phyloP scores from a whole-genome alignment of 768 basidiomycete genomes.

The Boletus subparvulus region DNA sequence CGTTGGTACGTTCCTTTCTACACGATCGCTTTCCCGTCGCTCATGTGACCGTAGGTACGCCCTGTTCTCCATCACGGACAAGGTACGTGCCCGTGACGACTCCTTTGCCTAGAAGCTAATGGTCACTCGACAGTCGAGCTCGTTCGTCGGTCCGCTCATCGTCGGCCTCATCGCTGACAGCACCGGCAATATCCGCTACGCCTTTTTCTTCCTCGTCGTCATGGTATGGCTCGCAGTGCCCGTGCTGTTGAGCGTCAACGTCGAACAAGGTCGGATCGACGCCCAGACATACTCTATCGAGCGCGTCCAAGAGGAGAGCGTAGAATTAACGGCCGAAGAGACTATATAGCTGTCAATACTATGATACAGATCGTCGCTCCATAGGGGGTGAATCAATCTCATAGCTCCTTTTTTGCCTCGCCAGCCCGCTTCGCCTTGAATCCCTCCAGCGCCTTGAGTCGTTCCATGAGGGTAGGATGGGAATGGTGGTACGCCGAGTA shows the following conservation, averaged over 20 bases:
- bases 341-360: not conserved
- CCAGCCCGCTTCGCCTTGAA: conserved; percentile 46
- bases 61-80: conserved; percentile 88
- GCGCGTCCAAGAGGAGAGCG: not conserved
- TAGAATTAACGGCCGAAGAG: not conserved
- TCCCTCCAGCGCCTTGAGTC: conserved; percentile 77
- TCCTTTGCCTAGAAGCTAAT: not conserved
- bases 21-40: too few species aligned
- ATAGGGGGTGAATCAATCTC: too few species aligned
- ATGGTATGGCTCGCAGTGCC: conserved; percentile 86
- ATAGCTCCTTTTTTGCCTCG: conserved; percentile 28
- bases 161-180: conserved; percentile 86
- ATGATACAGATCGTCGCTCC: not conserved
- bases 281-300: conserved; percentile 37
- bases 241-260: conserved; percentile 66
- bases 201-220: conserved; percentile 81
- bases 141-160: conserved; percentile 87
- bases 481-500: conserved; percentile 97
- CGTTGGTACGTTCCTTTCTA: conserved; percentile 57
- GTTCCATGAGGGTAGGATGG: conserved; percentile 91
- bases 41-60: conserved; percentile 46
- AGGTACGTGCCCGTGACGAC: conserved; percentile 42
- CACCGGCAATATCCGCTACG: conserved; percentile 90
- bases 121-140: conserved; percentile 60
- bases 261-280: conserved; percentile 59